Evolutionary conservation across 2,329 filamentous ascomycete species (phyloP), one percentile per base, ranked within the genome.

Genomic region (Cercospora sp.): DNA sequence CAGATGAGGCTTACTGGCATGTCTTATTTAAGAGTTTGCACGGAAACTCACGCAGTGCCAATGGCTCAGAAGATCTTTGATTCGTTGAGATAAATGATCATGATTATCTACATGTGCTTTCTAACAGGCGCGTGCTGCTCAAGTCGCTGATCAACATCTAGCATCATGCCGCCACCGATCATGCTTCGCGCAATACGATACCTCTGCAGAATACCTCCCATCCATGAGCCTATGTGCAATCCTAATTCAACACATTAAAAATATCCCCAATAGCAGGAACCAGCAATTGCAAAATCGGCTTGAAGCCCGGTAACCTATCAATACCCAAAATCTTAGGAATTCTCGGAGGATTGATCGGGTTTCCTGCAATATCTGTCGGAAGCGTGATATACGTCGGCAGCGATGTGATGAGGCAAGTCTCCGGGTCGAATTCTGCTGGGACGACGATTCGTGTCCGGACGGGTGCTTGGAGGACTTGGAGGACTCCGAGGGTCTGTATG

Each of bases 221-320:
- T 13, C 36, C 36, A 31, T 10, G 2, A 31, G 4, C 28, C 7
- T 8, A 31, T 1, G 30, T 2, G 9, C 1, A 9, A 39, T 39
- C 33, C 1, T 39, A 39, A 39, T 39, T 42, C 36, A 42, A 42
- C 5, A 42, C 36, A 7, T 48, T 53, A 4, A 60, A 65, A 1
- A 60, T 16, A 20, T 65, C 58, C 3, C 51, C 63, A 26, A 65
- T 65, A n/a, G 53, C 63, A 26, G 63, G 63, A 60, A 65, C 42
- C 36, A 65, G 8, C 23, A 36, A 16, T 26, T 33, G 33, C 18
- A 66, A 42, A 45, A 66, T 62, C 28, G 42, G 42, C 48, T 51
- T 23, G 23, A 57, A 55, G 1, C 64, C 64, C 1, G 64, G 64
- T 30, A 66, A 26, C 3, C 31, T 48, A 28, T 55, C 48, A 23